Conservation (phyloP, 2,329 filamentous ascomycete species). For the Paramyrothecium roridum region DNA sequence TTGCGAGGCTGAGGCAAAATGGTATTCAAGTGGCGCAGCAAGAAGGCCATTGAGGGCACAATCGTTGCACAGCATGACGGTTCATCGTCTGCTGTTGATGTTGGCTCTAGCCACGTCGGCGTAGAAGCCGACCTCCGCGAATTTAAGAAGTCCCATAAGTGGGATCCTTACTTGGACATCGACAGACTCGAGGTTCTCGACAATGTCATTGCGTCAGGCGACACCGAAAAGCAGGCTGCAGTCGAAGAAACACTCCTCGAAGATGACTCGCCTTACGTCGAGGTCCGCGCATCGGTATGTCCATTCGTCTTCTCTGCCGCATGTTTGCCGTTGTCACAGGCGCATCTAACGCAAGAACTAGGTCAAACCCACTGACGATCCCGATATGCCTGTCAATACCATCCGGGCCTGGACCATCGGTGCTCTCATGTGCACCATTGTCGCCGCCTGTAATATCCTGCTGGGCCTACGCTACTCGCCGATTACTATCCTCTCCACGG, state of each 20-base stretch:
- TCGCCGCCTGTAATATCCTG: conserved; percentile 43
- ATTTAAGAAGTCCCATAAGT: conserved; percentile 49
- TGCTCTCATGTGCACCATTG: conserved; percentile 41
- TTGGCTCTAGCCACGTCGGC: conserved; percentile 7
- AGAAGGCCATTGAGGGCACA: neutral
- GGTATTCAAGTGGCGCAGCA: neutral
- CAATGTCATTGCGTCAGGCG: conserved; percentile 37
- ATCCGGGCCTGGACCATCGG: conserved; percentile 43
- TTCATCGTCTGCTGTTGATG: neutral
- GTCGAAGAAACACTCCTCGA: conserved; percentile 17
- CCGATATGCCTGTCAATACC: conserved; percentile 25
- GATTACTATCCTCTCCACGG: conserved; percentile 32
- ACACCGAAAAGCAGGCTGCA: conserved; percentile 40
- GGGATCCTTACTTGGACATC: conserved; percentile 54
- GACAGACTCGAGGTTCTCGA: conserved; percentile 51
- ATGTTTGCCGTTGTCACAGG: too few species aligned
- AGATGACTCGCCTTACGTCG: conserved; percentile 9
- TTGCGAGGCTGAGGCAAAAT: neutral
- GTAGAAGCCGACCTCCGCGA: conserved; percentile 29
- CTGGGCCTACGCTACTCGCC: conserved; percentile 41
- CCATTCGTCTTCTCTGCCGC: neutral
- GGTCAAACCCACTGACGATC: conserved; percentile 32
- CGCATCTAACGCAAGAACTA: neutral
- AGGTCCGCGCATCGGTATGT: conserved; percentile 26
- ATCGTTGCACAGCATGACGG: neutral